Conservation (phyloP, 177 flowering plant species). For the Tripterygium wilfordii region DNA sequence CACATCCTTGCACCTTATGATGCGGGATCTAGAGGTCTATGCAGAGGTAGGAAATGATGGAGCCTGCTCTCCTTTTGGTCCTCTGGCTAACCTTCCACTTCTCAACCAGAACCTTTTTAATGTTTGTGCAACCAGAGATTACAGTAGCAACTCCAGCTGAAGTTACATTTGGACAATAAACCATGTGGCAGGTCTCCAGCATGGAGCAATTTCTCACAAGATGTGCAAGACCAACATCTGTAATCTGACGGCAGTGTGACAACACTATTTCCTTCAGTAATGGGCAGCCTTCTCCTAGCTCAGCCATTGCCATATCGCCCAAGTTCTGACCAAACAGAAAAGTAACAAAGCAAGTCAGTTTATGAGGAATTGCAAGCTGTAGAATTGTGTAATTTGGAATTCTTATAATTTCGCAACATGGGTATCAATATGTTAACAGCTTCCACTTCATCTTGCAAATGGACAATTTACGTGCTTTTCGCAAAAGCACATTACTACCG, state of each 20-base stretch:
- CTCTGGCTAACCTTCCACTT: conserved; percentile 78
- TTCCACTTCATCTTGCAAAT: too few species aligned
- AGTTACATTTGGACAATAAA: conserved; percentile 72
- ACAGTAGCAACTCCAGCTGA: conserved; percentile 83
- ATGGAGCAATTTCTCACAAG: conserved; percentile 50
- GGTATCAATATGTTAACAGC: too few species aligned
- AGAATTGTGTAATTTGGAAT: too few species aligned
- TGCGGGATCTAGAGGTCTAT: conserved; percentile 54
- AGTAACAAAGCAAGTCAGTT: too few species aligned
- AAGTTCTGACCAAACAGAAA: conserved; percentile 37
- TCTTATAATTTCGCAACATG: too few species aligned
- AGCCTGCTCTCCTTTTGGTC: conserved; percentile 67
- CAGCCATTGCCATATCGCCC: conserved; percentile 69
- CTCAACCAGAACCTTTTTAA: conserved; percentile 77
- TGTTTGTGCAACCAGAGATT: conserved; percentile 58
- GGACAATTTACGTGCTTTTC: too few species aligned
- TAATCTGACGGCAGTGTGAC: conserved; percentile 73
- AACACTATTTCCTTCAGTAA: conserved; percentile 66
- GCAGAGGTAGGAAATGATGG: conserved; percentile 64
- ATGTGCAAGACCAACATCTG: conserved; percentile 68
- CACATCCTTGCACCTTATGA: too few species aligned
- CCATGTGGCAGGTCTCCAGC: conserved; percentile 85
- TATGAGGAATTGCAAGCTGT: too few species aligned
- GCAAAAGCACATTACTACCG: too few species aligned
- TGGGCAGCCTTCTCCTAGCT: conserved; percentile 81